Conservation (phyloP, 2,329 filamentous ascomycete species). For the Fusarium setosum region DNA sequence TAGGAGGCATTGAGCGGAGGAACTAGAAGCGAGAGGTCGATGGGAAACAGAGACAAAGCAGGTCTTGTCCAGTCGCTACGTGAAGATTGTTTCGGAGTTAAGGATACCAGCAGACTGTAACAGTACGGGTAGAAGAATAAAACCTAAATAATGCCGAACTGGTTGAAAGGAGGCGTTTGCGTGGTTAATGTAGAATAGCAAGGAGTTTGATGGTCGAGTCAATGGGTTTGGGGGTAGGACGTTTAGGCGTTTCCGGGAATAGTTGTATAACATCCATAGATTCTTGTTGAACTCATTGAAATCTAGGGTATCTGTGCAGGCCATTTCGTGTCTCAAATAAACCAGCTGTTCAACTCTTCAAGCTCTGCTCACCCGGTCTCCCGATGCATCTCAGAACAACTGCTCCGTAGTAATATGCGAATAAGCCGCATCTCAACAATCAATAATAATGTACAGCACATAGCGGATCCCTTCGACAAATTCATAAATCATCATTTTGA, state of each 20-base stretch:
- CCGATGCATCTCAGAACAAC: constrained; percentile 16
- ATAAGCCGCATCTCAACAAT: not conserved
- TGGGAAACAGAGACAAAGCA: constrained; percentile 8
- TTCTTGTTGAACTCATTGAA: constrained; percentile 17
- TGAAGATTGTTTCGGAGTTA: not conserved
- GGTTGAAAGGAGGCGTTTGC: constrained; percentile 1
- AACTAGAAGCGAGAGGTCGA: not conserved
- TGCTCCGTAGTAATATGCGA: not conserved
- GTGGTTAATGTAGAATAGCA: not conserved
- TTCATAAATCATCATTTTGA: constrained; percentile 39
- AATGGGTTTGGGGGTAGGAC: not conserved
- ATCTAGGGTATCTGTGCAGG: constrained; percentile 35
- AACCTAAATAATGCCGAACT: constrained; percentile 3
- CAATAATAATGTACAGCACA: constrained; percentile 32
- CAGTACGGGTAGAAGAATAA: constrained; percentile 18
- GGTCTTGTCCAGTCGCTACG: constrained; percentile 33
- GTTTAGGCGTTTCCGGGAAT: not conserved
- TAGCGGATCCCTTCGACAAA: not conserved
- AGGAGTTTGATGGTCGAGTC: not conserved
- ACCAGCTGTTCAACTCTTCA: constrained; percentile 6
- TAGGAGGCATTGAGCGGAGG: not conserved
- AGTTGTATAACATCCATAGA: not conserved
- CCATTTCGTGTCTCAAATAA: constrained; percentile 21
- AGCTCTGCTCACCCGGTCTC: constrained; percentile 6
- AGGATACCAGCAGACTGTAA: constrained; percentile 30